Base-by-base conservation (phyloP, 371 early-diverging fungal species). In the Actinomortierella wolfii region DNA sequence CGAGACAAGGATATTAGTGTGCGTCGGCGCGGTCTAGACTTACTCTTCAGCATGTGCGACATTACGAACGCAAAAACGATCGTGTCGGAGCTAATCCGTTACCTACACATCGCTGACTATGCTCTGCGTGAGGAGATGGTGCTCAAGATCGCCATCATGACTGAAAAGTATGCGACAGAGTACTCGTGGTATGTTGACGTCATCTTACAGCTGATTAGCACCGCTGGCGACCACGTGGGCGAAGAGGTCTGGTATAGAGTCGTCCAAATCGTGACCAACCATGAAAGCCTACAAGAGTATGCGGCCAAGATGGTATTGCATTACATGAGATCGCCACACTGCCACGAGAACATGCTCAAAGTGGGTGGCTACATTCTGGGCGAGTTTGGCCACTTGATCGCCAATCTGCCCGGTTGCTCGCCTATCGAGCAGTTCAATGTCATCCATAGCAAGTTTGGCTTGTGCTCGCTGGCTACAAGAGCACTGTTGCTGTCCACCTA, bases 101-200 rank as follows among this genome's bases (percentile, higher is more conserved):
- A 95, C 61, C 85, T 98, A 15, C 84, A 87, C 46, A 83, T 91
- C 20, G 93, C 97, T 0, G 98, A 98, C 57, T 91, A 89, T 67
- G 91, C 90, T 11, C 86, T 98, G 70, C 84, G 94, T 34, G 97
- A 96, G 77, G 98, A 97, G 68, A 92, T 98, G 93, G 97, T 95
- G 17, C 83, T 98, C 47, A 97, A 97, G 74, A 96, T 97, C 66
- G 99, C 99, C 43, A 97, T 98, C 69, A 79, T 98, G 66, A 91
- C 97, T 2, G 99, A 98, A 69, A 97, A 96, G 76, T 97, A 90
- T 70, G 96, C 98, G 0, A 93, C 96, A 1, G 97, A 97, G 64
- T 94, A 93, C 67, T 88, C 93, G 18, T 98, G 99, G 99, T 98
- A 98, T 74, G 94, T 98, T 2, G 98, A 98, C 68, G 94, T 96